These are phyloP conservation scores for Haplosporangium sp. DNA, from an alignment of 371 early-diverging fungal genomes.

Conservation along the genomic window DNA sequence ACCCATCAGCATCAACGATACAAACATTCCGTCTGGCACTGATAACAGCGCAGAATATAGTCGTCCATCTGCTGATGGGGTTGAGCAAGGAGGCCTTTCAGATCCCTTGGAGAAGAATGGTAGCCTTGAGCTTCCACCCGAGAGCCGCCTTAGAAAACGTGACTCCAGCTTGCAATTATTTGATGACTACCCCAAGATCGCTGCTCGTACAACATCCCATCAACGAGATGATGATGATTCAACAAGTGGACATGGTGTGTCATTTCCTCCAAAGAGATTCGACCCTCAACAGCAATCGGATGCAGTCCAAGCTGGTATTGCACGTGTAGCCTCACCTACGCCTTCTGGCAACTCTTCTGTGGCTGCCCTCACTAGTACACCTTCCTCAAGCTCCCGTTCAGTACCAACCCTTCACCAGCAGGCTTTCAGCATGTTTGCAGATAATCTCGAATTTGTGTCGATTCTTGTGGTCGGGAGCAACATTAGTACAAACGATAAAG, in stretches of 20 bases:
- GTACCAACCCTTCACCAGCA: slow-evolving; percentile 36
- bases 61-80: slow-evolving; percentile 15
- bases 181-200: slow-evolving; percentile 49
- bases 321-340: slow-evolving; percentile 45
- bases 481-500: slow-evolving; percentile 74
- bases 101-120: slow-evolving; percentile 22
- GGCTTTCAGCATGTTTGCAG: slow-evolving; percentile 48
- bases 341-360: slow-evolving; percentile 52
- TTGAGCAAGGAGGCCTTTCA: slow-evolving; percentile 11
- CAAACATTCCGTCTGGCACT: neutral
- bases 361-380: slow-evolving; percentile 15
- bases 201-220: slow-evolving; percentile 40
- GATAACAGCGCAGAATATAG: neutral
- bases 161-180: slow-evolving; percentile 29
- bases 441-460: slow-evolving; percentile 47
- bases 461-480: slow-evolving; percentile 74
- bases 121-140: slow-evolving; percentile 32
- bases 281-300: slow-evolving; percentile 23
- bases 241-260: slow-evolving; percentile 8
- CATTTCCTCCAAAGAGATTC: slow-evolving; percentile 25
- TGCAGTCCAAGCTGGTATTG: slow-evolving; percentile 7
- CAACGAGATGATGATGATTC: slow-evolving; percentile 42
- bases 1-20: slow-evolving; percentile 8
- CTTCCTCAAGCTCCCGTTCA: slow-evolving; percentile 23
- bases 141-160: slow-evolving; percentile 31